Evolutionary conservation across 176 grass and related monocot species (phyloP).

Genomic region (Rhipidocladum racemiflorum): DNA sequence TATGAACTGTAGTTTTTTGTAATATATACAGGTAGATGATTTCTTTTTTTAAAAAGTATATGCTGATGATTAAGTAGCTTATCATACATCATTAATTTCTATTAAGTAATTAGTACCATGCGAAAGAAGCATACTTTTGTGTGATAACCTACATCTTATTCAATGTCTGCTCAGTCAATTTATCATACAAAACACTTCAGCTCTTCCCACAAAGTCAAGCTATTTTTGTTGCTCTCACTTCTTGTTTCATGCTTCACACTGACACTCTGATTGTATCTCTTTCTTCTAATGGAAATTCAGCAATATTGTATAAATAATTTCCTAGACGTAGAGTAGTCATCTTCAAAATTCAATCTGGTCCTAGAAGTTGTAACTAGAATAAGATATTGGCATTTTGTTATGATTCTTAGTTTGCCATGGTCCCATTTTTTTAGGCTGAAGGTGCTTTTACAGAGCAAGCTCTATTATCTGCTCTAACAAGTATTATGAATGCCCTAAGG

Average conservation of each 20-base stretch:
- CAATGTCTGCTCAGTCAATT: constrained; percentile 1
- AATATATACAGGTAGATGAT: background rate
- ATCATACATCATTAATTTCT: background rate
- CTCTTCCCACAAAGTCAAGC: background rate
- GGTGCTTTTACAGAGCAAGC: constrained; percentile 66
- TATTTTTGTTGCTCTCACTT: background rate
- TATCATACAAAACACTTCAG: constrained; percentile 5
- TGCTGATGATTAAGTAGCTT: background rate
- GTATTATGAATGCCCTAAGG: constrained; percentile 75
- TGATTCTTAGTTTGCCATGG: constrained; percentile 5
- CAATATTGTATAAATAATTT: constrained; percentile 19
- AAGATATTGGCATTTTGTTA: constrained; percentile 3
- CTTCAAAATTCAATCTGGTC: background rate
- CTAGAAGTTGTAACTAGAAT: background rate
- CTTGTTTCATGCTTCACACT: background rate
- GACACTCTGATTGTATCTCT: background rate
- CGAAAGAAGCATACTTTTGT: constrained; percentile 10
- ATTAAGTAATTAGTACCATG: background rate
- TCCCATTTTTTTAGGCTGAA: constrained; percentile 61
- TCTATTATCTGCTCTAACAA: constrained; percentile 66
- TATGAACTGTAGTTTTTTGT: background rate
- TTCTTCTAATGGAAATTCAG: background rate
- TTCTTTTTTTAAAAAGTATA: background rate
- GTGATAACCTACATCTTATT: background rate
- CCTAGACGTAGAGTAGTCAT: background rate